Evolutionary conservation across 345 rosid species (phyloP).

Genomic region (Microthlaspi erraticum): DNA sequence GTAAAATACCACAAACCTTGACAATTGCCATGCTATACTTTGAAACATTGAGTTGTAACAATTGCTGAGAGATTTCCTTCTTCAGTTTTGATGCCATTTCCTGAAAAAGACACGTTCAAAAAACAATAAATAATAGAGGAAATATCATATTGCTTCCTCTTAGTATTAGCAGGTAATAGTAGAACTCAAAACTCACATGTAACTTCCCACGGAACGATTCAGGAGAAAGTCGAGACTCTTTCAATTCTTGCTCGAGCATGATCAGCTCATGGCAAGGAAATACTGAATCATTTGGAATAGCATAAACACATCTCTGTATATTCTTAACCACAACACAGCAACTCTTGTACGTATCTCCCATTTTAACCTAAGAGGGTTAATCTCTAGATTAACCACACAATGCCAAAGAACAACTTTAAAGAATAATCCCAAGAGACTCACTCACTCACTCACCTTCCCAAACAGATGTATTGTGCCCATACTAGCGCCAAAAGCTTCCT

Average conservation of each 20-base stretch:
- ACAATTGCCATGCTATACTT: slow-evolving; percentile 82
- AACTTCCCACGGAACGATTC: slow-evolving; percentile 64
- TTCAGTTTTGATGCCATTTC: slow-evolving; percentile 72
- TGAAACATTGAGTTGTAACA: slow-evolving; percentile 75
- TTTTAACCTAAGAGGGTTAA: slow-evolving; percentile 63
- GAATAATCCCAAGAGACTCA: slow-evolving; percentile 29
- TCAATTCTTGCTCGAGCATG: slow-evolving; percentile 71
- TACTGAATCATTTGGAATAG: slow-evolving; percentile 69
- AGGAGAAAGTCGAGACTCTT: slow-evolving; percentile 66
- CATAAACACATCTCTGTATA: slow-evolving; percentile 84
- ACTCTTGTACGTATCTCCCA: slow-evolving; percentile 70
- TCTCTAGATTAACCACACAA: slow-evolving; percentile 3
- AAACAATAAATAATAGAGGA: slow-evolving; percentile 23
- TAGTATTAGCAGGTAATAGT: slow-evolving; percentile 3
- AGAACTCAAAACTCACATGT: slow-evolving; percentile 59
- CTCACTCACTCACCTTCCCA: slow-evolving; percentile 77
- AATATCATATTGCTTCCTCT: slow-evolving; percentile 1
- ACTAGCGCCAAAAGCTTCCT: slow-evolving; percentile 81
- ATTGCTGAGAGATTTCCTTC: slow-evolving; percentile 70
- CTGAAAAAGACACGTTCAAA: slow-evolving; percentile 48
- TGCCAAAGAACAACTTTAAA: background rate
- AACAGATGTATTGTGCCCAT: slow-evolving; percentile 82
- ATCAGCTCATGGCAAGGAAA: slow-evolving; percentile 65
- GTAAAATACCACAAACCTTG: slow-evolving; percentile 62
- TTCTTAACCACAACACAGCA: slow-evolving; percentile 84